Conservation (phyloP, 2,329 filamentous ascomycete genomes). For the Pseudogymnoascus sp. region DNA sequence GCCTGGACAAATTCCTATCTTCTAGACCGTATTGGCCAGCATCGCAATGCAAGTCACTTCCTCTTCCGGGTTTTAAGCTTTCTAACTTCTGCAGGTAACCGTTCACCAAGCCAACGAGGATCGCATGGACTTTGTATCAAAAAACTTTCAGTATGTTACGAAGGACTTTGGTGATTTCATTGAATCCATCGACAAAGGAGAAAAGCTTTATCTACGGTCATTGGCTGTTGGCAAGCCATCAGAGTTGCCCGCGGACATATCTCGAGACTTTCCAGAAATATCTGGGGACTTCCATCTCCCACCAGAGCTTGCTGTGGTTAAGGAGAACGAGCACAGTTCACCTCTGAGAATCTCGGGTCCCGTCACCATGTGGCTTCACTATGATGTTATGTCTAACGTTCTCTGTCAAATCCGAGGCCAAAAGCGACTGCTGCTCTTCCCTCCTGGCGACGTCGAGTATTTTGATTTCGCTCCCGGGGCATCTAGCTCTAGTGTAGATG, state of each 20-base stretch:
- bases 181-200: conserved; percentile 47
- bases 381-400: conserved; percentile 84
- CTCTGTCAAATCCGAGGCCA: conserved; percentile 70
- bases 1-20: conserved; percentile 66
- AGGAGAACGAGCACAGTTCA: conserved; percentile 64
- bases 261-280: conserved; percentile 62
- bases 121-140: conserved; percentile 71
- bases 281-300: conserved; percentile 64
- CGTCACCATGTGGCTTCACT: conserved; percentile 85
- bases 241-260: conserved; percentile 60
- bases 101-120: conserved; percentile 60
- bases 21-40: conserved; percentile 48
- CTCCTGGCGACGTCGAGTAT: conserved; percentile 62
- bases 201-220: conserved; percentile 67
- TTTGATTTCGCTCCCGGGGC: conserved; percentile 67
- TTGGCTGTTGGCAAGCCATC: conserved; percentile 62
- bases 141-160: conserved; percentile 73
- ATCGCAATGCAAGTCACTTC: conserved; percentile 46
- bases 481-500: conserved; percentile 70
- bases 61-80: not conserved
- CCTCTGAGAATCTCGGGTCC: conserved; percentile 71
- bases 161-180: conserved; percentile 61
- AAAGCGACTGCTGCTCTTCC: conserved; percentile 70
- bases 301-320: conserved; percentile 47
- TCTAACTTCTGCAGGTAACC: conserved; percentile 45